Evolutionary conservation across 345 rosid species (phyloP).

Genomic region (Hibiscus syriacus): DNA sequence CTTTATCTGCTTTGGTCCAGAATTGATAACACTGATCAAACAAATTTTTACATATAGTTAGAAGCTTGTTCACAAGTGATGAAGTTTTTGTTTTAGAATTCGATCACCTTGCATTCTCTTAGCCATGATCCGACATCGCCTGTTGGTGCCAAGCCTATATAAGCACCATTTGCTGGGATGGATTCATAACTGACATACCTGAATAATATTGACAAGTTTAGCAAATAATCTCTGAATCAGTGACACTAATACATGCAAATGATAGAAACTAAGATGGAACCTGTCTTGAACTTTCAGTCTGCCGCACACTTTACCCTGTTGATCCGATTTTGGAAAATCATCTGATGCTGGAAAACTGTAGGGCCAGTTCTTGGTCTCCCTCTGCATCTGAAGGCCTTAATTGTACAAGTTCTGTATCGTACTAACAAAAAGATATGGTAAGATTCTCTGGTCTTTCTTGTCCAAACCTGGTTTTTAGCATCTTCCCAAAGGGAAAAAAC

Average conservation of each 20-base stretch:
- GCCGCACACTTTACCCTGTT: conserved; percentile 58
- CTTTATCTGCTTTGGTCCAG: conserved; percentile 55
- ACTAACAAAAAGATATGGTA: neutral
- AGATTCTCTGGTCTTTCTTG: neutral
- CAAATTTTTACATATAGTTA: neutral
- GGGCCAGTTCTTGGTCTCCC: conserved; percentile 73
- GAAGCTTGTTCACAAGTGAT: neutral
- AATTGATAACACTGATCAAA: conserved; percentile 73
- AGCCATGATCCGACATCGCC: conserved; percentile 69
- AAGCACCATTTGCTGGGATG: conserved; percentile 46
- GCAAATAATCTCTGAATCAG: neutral
- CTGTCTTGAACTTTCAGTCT: conserved; percentile 60
- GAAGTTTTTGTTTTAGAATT: neutral
- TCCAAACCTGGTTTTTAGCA: conserved; percentile 27
- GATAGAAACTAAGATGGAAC: conserved; percentile 19
- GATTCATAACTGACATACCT: conserved; percentile 25
- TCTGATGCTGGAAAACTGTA: conserved; percentile 63
- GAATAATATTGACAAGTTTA: neutral
- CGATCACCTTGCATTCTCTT: conserved; percentile 56
- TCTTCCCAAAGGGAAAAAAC: conserved; percentile 44
- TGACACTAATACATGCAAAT: neutral
- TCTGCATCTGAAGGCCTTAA: conserved; percentile 36
- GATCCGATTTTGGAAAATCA: conserved; percentile 54
- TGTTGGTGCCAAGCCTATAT: conserved; percentile 52
- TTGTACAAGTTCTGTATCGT: neutral